A percentile compares a stretch with the other conserved stretches of the same genome.
Evolutionary conservation across 129 eudicot species (phyloP).

Genomic region (Flaveria ramosissima): DNA sequence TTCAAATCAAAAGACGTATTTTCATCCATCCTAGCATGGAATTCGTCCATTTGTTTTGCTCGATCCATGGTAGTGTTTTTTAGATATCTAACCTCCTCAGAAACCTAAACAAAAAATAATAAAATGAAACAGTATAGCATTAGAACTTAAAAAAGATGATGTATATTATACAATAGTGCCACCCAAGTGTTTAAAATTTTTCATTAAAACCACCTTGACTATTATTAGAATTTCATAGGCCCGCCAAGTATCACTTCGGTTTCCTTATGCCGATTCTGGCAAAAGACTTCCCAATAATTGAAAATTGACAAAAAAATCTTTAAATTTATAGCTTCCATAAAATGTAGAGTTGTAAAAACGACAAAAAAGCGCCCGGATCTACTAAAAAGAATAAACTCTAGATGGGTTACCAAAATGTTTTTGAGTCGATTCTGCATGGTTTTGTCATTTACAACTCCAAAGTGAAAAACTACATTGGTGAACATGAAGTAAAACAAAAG

Average conservation of each 20-base stretch:
- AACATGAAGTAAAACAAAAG: slow-evolving; percentile 15
- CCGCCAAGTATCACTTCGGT: neutral
- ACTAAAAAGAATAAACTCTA: neutral
- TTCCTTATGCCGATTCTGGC: neutral
- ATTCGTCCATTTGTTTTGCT: slow-evolving; percentile 59
- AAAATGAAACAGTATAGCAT: slow-evolving; percentile 17
- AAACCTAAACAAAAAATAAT: slow-evolving; percentile 45
- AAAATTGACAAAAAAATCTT: neutral
- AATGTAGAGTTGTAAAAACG: neutral
- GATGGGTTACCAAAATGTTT: neutral
- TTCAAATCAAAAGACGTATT: slow-evolving; percentile 46
- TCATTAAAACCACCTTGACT: neutral
- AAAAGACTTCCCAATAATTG: neutral
- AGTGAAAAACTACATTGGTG: neutral
- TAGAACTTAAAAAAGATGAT: neutral
- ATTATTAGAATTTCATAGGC: neutral
- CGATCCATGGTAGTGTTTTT: slow-evolving; percentile 56
- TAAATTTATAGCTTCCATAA: neutral
- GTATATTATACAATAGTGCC: neutral
- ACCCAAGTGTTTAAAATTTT: neutral
- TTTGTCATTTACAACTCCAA: neutral
- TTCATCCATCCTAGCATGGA: slow-evolving; percentile 67
- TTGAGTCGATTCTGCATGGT: neutral
- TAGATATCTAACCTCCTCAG: slow-evolving; percentile 77
- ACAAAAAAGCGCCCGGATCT: neutral